These are phyloP conservation scores for Hebeloma cylindrosporum DNA, from an alignment of 768 basidiomycete genomes.

Conservation along the genomic window DNA sequence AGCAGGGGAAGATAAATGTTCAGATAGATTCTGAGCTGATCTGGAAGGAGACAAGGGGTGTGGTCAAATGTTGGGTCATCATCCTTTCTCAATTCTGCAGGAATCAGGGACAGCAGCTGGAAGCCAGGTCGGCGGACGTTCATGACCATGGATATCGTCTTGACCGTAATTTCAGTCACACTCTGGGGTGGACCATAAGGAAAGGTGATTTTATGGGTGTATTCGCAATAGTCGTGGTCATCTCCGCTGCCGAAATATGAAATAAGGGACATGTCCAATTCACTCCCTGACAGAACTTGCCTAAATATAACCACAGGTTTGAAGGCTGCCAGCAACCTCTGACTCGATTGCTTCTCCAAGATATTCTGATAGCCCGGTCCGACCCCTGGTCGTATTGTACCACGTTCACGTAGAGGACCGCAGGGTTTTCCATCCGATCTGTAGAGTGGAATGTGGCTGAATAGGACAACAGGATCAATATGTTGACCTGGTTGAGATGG, in stretches of 20 bases:
- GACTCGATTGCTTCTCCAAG: conserved; percentile 63
- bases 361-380: conserved; percentile 87
- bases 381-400: conserved; percentile 67
- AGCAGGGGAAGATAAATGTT: conserved; percentile 68
- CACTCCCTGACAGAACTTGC: conserved; percentile 34
- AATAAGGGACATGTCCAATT: not conserved
- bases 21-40: conserved; percentile 80
- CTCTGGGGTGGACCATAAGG: conserved; percentile 22
- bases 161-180: conserved; percentile 80
- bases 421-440: conserved; percentile 68
- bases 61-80: conserved; percentile 45
- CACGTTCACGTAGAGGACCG: conserved; percentile 75
- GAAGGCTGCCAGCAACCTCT: conserved; percentile 63
- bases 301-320: conserved; percentile 75
- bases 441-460: conserved; percentile 88
- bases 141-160: conserved; percentile 89
- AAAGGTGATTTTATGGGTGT: conserved; percentile 43
- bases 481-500: conserved; percentile 25
- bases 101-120: conserved; percentile 79
- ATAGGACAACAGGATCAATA: conserved; percentile 59
- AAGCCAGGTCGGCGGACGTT: conserved; percentile 84
- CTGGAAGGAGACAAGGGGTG: conserved; percentile 75
- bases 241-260: conserved; percentile 61
- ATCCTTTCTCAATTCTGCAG: conserved; percentile 21
- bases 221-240: conserved; percentile 95